Evolutionary conservation across 73 alveolate species (phyloP).

Genomic region (Diophrys appendiculata): DNA sequence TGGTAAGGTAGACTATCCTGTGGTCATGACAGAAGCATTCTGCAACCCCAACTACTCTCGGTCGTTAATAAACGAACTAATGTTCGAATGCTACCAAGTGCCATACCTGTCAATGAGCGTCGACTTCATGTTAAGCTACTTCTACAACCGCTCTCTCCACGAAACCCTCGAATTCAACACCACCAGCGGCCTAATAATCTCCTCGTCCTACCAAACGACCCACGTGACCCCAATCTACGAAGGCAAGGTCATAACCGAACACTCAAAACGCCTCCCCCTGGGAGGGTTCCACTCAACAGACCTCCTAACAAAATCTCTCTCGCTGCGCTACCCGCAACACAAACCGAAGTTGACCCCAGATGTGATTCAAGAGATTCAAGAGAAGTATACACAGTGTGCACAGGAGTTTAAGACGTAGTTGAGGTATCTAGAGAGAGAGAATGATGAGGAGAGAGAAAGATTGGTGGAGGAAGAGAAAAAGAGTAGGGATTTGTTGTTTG

Average conservation of each 20-base stretch:
- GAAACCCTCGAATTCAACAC: conserved; percentile 7
- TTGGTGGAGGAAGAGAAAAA: conserved; percentile 47
- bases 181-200: conserved; percentile 68
- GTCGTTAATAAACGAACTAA: conserved; percentile 75
- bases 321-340: conserved; percentile 79
- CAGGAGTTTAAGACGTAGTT: conserved; percentile 74
- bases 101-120: conserved; percentile 84
- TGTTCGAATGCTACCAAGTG: conserved; percentile 88
- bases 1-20: conserved; percentile 82
- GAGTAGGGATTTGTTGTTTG: conserved; percentile 42
- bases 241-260: conserved; percentile 60
- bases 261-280: conserved; percentile 74
- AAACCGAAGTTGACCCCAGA: conserved; percentile 74
- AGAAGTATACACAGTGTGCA: conserved; percentile 83
- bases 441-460: conserved; percentile 67
- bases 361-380: conserved; percentile 80
- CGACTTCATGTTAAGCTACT: conserved; percentile 77
- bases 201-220: conserved; percentile 79
- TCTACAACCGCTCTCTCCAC: conserved; percentile 59
- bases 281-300: conserved; percentile 87
- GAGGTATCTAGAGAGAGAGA: conserved; percentile 58
- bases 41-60: conserved; percentile 89
- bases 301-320: conserved; percentile 71
- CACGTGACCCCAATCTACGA: conserved; percentile 83
- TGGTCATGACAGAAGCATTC: conserved; percentile 87